These are phyloP conservation scores for Taiozyma sp. DNA, from an alignment of 1,139 yeast genomes.

Conservation along the genomic window DNA sequence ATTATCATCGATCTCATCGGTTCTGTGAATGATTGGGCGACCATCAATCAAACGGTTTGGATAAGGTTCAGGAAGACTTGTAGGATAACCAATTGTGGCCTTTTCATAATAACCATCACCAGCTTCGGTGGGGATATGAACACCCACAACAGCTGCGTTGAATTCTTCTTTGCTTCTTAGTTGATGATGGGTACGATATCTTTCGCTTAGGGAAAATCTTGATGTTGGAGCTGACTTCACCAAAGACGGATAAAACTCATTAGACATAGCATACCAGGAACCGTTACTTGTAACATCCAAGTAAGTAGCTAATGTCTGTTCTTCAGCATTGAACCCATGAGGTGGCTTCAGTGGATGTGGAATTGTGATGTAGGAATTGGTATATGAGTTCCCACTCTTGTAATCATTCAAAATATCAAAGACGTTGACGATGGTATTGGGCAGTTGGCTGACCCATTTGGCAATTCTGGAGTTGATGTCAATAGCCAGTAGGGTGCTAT, in stretches of 20 bases:
- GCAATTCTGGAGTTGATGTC: conserved; percentile 63
- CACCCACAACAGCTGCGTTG: conserved; percentile 41
- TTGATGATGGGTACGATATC: conserved; percentile 35
- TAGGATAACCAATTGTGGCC: conserved; percentile 17
- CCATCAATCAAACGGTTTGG: conserved; percentile 8
- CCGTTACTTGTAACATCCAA: conserved; percentile 18
- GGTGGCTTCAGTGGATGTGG: conserved; percentile 59
- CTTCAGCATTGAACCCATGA: conserved; percentile 17
- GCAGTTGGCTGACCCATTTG: conserved; percentile 67
- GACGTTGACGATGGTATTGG: conserved; percentile 63
- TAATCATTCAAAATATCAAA: conserved; percentile 57
- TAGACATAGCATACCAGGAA: conserved; percentile 83
- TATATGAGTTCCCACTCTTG: conserved; percentile 20
- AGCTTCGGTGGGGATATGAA: conserved; percentile 30
- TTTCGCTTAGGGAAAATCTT: conserved; percentile 42
- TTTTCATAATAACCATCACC: conserved; percentile 6
- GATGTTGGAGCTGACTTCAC: conserved; percentile 76
- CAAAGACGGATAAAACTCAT: conserved; percentile 67
- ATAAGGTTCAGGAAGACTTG: conserved; percentile 16
- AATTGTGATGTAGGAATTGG: conserved; percentile 36
- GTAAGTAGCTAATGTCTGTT: conserved; percentile 23
- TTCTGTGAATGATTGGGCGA: conserved; percentile 9
- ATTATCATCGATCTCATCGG: conserved; percentile 12
- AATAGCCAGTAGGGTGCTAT: conserved; percentile 61
- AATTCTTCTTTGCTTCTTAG: conserved; percentile 28